phyloP scores from a whole-genome alignment of 148 eudicot species.

The Diospyros kaki region DNA sequence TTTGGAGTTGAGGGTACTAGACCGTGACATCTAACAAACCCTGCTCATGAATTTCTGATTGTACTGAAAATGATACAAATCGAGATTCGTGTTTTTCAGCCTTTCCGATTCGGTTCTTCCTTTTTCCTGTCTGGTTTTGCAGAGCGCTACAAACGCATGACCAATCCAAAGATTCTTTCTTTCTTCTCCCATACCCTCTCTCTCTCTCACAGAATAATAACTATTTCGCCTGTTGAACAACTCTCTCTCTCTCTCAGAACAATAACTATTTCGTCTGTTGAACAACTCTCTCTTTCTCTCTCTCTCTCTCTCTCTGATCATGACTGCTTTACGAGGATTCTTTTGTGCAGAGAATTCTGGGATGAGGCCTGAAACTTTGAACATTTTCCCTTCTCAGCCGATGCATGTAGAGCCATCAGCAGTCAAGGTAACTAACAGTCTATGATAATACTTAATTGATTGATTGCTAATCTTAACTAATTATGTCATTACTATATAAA shows the following conservation, averaged over 20 bases:
- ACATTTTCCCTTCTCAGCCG: conserved; percentile 80
- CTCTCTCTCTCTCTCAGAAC: no score
- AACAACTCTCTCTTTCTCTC: no score
- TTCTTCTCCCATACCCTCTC: neutral
- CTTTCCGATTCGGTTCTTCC: conserved; percentile 6
- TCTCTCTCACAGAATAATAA: conserved; percentile 1
- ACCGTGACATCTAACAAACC: conserved; percentile 26
- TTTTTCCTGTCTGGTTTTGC: neutral
- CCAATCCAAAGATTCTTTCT: neutral
- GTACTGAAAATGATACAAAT: conserved; percentile 22
- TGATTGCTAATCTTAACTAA: no score
- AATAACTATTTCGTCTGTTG: no score
- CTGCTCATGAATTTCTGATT: conserved; percentile 18
- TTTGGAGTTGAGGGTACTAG: conserved; percentile 13
- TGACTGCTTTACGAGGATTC: neutral
- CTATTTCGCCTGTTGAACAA: no score
- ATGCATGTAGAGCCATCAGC: no score
- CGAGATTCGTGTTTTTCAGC: conserved; percentile 2
- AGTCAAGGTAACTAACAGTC: no score
- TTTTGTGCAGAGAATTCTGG: conserved; percentile 55
- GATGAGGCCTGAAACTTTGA: conserved; percentile 85
- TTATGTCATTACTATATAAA: neutral
- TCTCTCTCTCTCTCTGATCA: neutral
- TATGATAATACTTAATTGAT: no score
- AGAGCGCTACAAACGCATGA: neutral